Base-by-base conservation (phyloP, 2,329 filamentous ascomycete species). In the Talaromyces sp. region DNA sequence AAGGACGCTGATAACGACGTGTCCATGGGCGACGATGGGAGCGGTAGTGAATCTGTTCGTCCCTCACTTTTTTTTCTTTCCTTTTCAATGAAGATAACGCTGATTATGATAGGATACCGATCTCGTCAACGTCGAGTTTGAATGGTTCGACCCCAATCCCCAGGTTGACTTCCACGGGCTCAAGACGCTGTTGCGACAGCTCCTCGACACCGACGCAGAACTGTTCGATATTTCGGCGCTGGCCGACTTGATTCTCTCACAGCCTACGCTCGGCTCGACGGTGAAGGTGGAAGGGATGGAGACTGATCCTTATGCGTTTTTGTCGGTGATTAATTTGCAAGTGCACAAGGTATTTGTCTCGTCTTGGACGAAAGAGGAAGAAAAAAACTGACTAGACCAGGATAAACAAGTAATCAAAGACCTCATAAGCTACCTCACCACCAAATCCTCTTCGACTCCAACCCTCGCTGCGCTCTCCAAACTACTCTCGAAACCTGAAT, bases 241-340 rank as follows among this genome's bases (percentile, higher is more conserved):
- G 56, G 84, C 92, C 36, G 92, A 98, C 74, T 79, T 97, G 65
- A 90, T 99, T 69, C 81, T 98, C 59, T 88, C 89, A 55, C 94
- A 99, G 76, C 88, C 91, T 9, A 86, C 90, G 23, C 87, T 99
- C 53, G 95, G 95, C 60, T 96, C 92, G 10, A 97, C 94, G 0
- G 92, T 98, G 68, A 99, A 99, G 78, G 91, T 95, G n/a, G 94
- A 98, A 69, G 92, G 93, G 69, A 92, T 95, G 72, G 92, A 93
- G 70, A 91, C 87, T 53, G 95, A 98, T 72, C 89, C 95, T 2
- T 98, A 95, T 76, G 93, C 94, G 10, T 91, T 99, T 76, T 81
- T 98, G 65, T 96, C 93, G 0, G 89, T 92, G 7, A 79, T 99
- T 63, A 97, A 96, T 73, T 79, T 95, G 55, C 83, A 87, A 60